Base-by-base conservation (phyloP, 208 protist genomes). In the Trypanosoma theileri region DNA sequence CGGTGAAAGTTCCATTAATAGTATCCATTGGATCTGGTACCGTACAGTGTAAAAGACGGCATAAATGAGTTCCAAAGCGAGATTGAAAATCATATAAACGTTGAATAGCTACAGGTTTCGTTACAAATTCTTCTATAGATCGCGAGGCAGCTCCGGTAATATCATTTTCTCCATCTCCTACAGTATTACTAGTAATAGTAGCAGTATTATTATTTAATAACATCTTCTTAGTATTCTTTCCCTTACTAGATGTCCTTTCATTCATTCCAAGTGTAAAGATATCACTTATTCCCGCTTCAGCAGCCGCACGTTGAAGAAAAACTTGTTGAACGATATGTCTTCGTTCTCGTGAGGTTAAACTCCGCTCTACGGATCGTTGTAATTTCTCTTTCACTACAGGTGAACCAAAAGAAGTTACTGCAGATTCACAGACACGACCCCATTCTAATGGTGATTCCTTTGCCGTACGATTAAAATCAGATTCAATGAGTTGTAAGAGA, bases 261-360 rank as follows among this genome's bases (percentile, higher is more conserved):
- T 1, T 6, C 28, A 6, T 35, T 35, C 28, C 28, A 48, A 57
- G 11, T 21, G 24, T n/a, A 12, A 14, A 28, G 11, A 40, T n/a
- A 21, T 55, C 77, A 62, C 73, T 66, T 26, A 89, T 66, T 4
- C 61, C 35, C 12, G 59, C 66, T n/a, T 58, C 17, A 11, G 56
- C 21, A 10, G 78, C 80, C 4, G 82, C 21, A 50, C 66, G 35
- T 51, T 73, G 40, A 19, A 90, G 76, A 45, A 86, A 67, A 17
- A 79, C 54, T 17, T 77, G 74, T 71, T 86, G 80, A 16, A 90
- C 40, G 14, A 80, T 68, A 55, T 90, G 84, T 26, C 63, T 73
- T 21, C 78, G 62, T 58, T 90, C 84, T 9, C 80, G 77, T 26
- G 60, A 19, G 22, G 81, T 82, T 53, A 90, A 75, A 66, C 67